Evolutionary conservation across 2,329 filamentous ascomycete species (phyloP).

Genomic region (Phoma sp.): DNA sequence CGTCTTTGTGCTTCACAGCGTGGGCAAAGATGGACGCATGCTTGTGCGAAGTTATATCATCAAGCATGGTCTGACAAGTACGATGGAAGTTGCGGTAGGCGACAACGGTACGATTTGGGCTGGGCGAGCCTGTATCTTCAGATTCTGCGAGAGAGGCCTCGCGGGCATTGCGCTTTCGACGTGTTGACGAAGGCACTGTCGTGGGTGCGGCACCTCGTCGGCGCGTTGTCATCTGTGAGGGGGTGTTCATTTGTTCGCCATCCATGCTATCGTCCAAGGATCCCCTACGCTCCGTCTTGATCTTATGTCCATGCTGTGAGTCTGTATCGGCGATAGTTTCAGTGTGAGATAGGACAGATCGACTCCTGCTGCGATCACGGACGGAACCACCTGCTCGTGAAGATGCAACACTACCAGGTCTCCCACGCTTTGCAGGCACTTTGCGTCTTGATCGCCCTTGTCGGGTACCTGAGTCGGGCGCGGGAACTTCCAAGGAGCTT

Average conservation of each 20-base stretch:
- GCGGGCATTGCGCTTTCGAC: slow-evolving; percentile 51
- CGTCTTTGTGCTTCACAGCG: slow-evolving; percentile 57
- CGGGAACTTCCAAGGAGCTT: slow-evolving; percentile 26
- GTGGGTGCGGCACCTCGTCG: slow-evolving; percentile 31
- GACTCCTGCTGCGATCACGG: slow-evolving; percentile 55
- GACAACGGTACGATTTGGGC: slow-evolving; percentile 43
- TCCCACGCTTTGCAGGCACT: slow-evolving; percentile 33
- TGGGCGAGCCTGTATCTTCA: slow-evolving; percentile 39
- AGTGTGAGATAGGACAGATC: slow-evolving; percentile 55
- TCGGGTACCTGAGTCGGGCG: slow-evolving; percentile 34
- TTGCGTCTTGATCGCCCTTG: slow-evolving; percentile 41
- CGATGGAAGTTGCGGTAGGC: slow-evolving; percentile 57
- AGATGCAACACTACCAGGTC: slow-evolving; percentile 53
- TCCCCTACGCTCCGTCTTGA: slow-evolving; percentile 55
- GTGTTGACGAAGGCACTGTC: slow-evolving; percentile 39
- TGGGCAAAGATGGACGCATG: slow-evolving; percentile 58
- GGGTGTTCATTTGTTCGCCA: slow-evolving; percentile 40
- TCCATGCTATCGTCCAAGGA: slow-evolving; percentile 53
- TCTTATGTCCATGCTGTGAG: slow-evolving; percentile 44
- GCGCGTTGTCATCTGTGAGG: slow-evolving; percentile 40
- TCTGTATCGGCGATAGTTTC: slow-evolving; percentile 52
- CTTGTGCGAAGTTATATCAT: slow-evolving; percentile 59
- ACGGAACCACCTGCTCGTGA: slow-evolving; percentile 54
- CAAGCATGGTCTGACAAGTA: slow-evolving; percentile 56
- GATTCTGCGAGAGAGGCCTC: slow-evolving; percentile 41